Conservation (phyloP, 2,329 filamentous ascomycete genomes). For the Aspergillus sergii region DNA sequence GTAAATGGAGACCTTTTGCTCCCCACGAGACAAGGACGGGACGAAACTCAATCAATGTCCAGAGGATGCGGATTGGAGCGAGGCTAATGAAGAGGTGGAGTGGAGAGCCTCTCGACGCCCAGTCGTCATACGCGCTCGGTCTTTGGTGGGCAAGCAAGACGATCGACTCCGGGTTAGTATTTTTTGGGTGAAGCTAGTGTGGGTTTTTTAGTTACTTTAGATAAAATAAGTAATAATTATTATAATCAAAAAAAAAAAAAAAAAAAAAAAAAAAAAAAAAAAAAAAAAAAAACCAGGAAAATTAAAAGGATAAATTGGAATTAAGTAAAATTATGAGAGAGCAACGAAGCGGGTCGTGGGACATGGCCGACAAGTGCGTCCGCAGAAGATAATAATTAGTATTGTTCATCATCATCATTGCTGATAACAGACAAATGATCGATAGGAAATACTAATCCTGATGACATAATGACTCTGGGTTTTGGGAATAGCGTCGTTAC, state of each 20-base stretch:
- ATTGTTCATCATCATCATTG: slow-evolving; percentile 5
- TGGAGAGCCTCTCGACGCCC: slow-evolving; percentile 7
- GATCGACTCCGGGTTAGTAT: slow-evolving; percentile 18
- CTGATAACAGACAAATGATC: slow-evolving; percentile 8
- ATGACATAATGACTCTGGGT: slow-evolving; percentile 14
- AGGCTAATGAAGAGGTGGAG: slow-evolving; percentile 14
- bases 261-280: neutral
- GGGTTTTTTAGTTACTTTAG: slow-evolving; percentile 9
- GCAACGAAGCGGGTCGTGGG: slow-evolving; percentile 4
- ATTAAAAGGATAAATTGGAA: neutral
- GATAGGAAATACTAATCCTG: slow-evolving; percentile 6
- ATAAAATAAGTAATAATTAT: neutral
- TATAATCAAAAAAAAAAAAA: neutral
- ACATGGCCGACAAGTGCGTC: slow-evolving; percentile 6
- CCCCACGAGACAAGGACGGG: slow-evolving; percentile 20
- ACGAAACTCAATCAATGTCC: slow-evolving; percentile 25
- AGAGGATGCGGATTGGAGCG: slow-evolving; percentile 15
- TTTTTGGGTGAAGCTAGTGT: neutral
- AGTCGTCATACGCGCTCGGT: slow-evolving; percentile 3
- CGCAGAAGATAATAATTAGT: slow-evolving; percentile 8
- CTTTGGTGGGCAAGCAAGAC: slow-evolving; percentile 4
- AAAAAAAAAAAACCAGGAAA: too few relatives aligned
- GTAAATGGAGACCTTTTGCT: slow-evolving; percentile 13
- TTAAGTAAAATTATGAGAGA: neutral
- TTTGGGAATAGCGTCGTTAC: neutral